Conservation (phyloP, 208 protist species). For the Trypanosoma cruzi region DNA sequence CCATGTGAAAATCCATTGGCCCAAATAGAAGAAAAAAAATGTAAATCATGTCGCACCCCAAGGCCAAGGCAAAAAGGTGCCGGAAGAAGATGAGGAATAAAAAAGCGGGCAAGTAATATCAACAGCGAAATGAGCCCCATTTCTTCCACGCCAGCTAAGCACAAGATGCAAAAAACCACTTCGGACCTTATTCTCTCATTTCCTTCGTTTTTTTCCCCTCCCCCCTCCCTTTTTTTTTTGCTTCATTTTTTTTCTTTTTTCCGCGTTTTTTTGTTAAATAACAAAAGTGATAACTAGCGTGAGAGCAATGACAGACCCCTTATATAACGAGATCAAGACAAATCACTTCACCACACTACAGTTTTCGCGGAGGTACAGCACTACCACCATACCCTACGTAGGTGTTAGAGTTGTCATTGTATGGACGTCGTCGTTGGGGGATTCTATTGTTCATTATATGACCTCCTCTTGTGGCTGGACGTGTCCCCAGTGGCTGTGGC, state of each 20-base stretch:
- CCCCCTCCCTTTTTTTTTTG: not conserved
- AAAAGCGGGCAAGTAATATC: not conserved
- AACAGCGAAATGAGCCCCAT: not conserved
- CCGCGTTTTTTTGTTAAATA: not conserved
- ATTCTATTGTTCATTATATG: conserved; percentile 9
- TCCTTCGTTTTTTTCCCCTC: not conserved
- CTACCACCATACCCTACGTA: conserved; percentile 1
- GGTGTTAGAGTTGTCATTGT: conserved; percentile 4
- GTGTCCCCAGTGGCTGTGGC: conserved; percentile 11
- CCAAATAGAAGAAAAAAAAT: not conserved
- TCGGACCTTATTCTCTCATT: not conserved
- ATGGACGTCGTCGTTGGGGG: conserved; percentile 2
- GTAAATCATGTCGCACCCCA: not conserved
- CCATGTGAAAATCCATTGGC: not conserved
- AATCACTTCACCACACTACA: conserved; percentile 7
- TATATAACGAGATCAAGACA: not conserved
- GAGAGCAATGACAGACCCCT: not conserved
- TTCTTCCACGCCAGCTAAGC: not conserved
- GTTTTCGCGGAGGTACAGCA: conserved; percentile 12
- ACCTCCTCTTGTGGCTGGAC: conserved; percentile 8
- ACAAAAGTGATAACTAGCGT: not conserved
- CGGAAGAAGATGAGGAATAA: not conserved
- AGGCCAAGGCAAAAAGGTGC: not conserved
- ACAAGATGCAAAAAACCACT: not conserved
- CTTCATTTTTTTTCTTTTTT: not conserved